Evolutionary conservation across 2,329 filamentous ascomycete species (phyloP).

Genomic region (Clonostachys sp.): DNA sequence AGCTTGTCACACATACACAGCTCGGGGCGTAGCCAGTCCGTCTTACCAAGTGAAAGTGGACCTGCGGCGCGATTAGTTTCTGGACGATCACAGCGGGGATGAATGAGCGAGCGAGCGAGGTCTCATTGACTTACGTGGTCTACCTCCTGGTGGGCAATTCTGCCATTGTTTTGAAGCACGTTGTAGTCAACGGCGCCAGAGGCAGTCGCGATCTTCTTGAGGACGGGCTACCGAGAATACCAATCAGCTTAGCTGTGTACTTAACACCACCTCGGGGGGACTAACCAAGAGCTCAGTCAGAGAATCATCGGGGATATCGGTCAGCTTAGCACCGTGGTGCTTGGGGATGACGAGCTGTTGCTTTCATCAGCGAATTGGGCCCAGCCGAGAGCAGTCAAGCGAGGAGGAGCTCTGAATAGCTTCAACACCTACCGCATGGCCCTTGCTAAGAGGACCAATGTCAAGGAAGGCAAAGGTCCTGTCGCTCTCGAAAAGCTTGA

Average conservation of each 20-base stretch:
- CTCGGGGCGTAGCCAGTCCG: neutral
- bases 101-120: neutral
- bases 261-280: neutral
- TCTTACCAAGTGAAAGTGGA: slow-evolving; percentile 88
- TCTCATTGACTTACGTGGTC: slow-evolving; percentile 65
- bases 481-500: slow-evolving; percentile 94
- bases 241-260: neutral
- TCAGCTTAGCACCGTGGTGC: slow-evolving; percentile 84
- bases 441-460: slow-evolving; percentile 82
- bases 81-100: neutral
- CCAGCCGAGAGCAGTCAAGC: slow-evolving; percentile 74
- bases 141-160: slow-evolving; percentile 85
- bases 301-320: slow-evolving; percentile 87
- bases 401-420: neutral
- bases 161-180: slow-evolving; percentile 92
- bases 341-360: slow-evolving; percentile 91
- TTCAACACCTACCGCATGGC: slow-evolving; percentile 71
- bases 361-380: neutral
- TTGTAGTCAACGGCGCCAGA: slow-evolving; percentile 81
- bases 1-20: slow-evolving; percentile 1
- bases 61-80: slow-evolving; percentile 37
- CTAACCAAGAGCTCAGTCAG: slow-evolving; percentile 75
- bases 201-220: slow-evolving; percentile 81
- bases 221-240: slow-evolving; percentile 27
- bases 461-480: slow-evolving; percentile 95